Evolutionary conservation across 2,329 filamentous ascomycete species (phyloP).

Genomic region (Monilinia polystroma): DNA sequence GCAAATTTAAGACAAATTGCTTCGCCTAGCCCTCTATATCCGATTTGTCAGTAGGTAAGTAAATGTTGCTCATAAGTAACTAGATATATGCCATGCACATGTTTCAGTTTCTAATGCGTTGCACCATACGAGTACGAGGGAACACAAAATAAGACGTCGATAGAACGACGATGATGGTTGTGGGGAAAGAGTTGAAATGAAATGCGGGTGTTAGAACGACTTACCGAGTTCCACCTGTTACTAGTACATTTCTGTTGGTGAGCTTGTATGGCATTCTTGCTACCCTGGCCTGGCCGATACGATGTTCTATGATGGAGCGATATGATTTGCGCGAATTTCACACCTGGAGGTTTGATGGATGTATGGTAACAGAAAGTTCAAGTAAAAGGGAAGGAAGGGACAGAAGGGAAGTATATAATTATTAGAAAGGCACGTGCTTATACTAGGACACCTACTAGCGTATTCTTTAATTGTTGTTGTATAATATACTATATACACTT

Average conservation of each 20-base stretch:
- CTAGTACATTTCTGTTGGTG: conserved; percentile 59
- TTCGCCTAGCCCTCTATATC: conserved; percentile 59
- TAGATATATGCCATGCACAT: too few species aligned
- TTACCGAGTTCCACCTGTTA: conserved; percentile 64
- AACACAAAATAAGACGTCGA: neutral
- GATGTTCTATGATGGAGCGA: neutral
- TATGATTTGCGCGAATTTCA: neutral
- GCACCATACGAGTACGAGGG: neutral
- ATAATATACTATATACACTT: too few species aligned
- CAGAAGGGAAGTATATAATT: too few species aligned
- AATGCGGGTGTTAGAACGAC: conserved; percentile 28
- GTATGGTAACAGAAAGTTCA: neutral
- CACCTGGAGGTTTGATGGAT: too few species aligned
- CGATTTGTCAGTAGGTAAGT: neutral
- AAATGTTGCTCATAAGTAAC: neutral
- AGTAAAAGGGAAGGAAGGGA: neutral
- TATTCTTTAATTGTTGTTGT: too few species aligned
- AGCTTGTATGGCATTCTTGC: conserved; percentile 60
- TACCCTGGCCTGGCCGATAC: neutral
- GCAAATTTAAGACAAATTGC: conserved; percentile 61
- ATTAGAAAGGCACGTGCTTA: too few species aligned
- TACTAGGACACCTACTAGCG: too few species aligned
- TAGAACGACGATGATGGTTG: neutral
- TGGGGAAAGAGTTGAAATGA: neutral
- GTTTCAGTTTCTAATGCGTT: too few species aligned